phyloP scores from a whole-genome alignment of 2,329 filamentous ascomycete species.

The Fusarium nisikadoi region DNA sequence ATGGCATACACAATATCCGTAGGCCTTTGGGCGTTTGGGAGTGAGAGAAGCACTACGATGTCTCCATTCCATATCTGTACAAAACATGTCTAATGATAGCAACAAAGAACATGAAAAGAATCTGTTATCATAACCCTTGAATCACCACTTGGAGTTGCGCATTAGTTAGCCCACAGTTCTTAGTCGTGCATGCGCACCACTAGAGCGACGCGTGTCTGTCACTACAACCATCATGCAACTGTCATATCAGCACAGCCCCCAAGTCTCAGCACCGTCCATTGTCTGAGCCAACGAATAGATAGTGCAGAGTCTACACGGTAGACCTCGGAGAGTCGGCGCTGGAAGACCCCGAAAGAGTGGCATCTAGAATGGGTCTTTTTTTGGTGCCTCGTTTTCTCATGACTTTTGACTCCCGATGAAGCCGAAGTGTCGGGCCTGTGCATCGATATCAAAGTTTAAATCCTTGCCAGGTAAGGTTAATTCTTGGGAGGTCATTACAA shows the following conservation, averaged over 20 bases:
- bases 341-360: not conserved
- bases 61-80: slow-evolving; percentile 5
- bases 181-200: not conserved
- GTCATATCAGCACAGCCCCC: slow-evolving; percentile 1
- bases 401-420: slow-evolving; percentile 11
- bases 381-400: not conserved
- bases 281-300: not conserved
- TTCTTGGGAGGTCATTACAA: not conserved
- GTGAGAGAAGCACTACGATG: not conserved
- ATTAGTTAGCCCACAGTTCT: not conserved
- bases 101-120: slow-evolving; percentile 14
- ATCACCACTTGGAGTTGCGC: not conserved
- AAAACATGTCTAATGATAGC: slow-evolving; percentile 6
- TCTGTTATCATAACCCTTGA: not conserved
- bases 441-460: not conserved
- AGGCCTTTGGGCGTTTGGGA: slow-evolving; percentile 19
- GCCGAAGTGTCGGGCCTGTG: not conserved
- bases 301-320: not conserved
- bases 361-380: not conserved
- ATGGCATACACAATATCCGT: not conserved
- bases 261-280: slow-evolving; percentile 1
- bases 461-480: not conserved
- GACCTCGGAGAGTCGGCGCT: not conserved
- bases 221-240: not conserved
- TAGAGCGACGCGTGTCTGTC: slow-evolving; percentile 1